phyloP scores from a whole-genome alignment of 108 stramenopile species.

The Skeletonema tropicum region DNA sequence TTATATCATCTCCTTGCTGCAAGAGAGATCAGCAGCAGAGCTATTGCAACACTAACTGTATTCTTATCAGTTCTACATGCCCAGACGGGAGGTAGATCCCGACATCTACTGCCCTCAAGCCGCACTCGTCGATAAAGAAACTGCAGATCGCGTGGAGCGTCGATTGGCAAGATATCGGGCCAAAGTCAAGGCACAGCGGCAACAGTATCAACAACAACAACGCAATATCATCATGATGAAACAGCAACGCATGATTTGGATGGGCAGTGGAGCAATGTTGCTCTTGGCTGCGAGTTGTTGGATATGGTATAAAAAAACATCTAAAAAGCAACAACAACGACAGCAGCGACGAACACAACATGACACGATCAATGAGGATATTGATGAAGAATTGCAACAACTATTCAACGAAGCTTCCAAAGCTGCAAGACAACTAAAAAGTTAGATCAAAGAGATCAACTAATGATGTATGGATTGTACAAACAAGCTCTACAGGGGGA shows the following conservation, averaged over 20 bases:
- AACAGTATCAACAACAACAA: not conserved
- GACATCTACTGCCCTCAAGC: slow-evolving; percentile 31
- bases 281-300: not conserved
- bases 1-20: too few species aligned
- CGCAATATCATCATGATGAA: not conserved
- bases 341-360: not conserved
- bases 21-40: too few species aligned
- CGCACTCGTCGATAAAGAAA: slow-evolving; percentile 21
- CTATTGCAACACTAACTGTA: too few species aligned
- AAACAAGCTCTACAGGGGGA: slow-evolving; percentile 89
- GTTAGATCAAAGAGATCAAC: slow-evolving; percentile 60
- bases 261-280: slow-evolving; percentile 1
- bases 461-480: slow-evolving; percentile 88
- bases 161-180: slow-evolving; percentile 14
- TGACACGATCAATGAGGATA: not conserved
- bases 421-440: slow-evolving; percentile 19
- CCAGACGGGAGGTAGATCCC: slow-evolving; percentile 11
- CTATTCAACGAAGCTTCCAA: slow-evolving; percentile 35
- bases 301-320: not conserved
- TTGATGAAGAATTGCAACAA: slow-evolving; percentile 23
- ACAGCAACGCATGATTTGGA: not conserved
- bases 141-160: not conserved
- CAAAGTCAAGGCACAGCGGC: not conserved
- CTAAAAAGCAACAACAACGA: not conserved
- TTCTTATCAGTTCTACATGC: too few species aligned